phyloP scores from a whole-genome alignment of 2,329 filamentous ascomycete genomes.

The Rutstroemia sp. region DNA sequence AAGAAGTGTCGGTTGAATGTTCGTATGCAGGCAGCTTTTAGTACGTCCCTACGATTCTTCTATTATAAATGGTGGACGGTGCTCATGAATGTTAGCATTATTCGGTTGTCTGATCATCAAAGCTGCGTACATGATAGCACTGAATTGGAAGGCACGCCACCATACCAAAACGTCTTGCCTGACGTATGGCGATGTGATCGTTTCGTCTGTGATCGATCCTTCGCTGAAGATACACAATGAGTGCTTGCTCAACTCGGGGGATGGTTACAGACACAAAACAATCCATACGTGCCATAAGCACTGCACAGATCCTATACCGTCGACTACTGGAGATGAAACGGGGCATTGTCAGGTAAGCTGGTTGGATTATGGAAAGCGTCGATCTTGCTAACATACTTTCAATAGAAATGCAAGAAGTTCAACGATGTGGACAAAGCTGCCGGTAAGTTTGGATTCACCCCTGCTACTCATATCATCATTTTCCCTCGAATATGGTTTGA shows the following conservation, averaged over 20 bases:
- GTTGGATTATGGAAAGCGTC: too few species aligned
- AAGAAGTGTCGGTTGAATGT: conserved; percentile 17
- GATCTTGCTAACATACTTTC: not conserved
- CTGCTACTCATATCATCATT: not conserved
- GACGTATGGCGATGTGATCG: conserved; percentile 20
- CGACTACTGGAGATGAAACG: conserved; percentile 14
- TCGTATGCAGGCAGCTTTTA: conserved; percentile 20
- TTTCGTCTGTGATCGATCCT: conserved; percentile 18
- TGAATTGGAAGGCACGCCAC: conserved; percentile 12
- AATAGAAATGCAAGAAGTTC: conserved; percentile 18
- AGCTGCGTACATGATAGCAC: conserved; percentile 18
- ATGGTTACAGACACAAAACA: conserved; percentile 16
- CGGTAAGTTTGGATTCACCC: not conserved
- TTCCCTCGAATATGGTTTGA: not conserved
- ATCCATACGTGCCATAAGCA: conserved; percentile 19
- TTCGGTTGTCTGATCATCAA: conserved; percentile 18
- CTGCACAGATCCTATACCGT: conserved; percentile 16
- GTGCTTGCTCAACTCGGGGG: conserved; percentile 20
- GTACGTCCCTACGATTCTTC: not conserved
- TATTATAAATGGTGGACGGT: not conserved
- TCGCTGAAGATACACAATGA: conserved; percentile 20
- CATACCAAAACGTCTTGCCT: conserved; percentile 14
- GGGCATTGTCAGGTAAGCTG: conserved; percentile 16
- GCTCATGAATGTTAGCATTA: not conserved
- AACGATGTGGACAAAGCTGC: conserved; percentile 18